A percentile compares a stretch with the other conserved stretches of the same genome.
Evolutionary conservation across 345 rosid species (phyloP).

Genomic region (Ailanthus altissimus): DNA sequence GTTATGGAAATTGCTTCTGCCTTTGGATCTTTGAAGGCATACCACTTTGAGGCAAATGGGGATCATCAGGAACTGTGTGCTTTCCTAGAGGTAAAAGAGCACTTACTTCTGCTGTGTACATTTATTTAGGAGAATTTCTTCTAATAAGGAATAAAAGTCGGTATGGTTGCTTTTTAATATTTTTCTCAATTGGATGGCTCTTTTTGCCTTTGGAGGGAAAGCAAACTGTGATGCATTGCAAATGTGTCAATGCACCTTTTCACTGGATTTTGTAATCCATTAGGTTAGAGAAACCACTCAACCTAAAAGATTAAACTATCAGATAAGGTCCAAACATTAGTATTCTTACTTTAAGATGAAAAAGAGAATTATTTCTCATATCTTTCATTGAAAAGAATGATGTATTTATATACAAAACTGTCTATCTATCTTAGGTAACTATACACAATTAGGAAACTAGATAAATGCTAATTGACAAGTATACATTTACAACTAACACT

Average conservation of each 20-base stretch:
- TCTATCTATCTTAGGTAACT: no score
- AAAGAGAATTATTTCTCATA: no score
- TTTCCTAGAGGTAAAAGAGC: conserved; percentile 75
- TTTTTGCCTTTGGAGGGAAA: background rate
- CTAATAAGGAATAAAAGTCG: background rate
- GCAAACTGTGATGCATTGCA: background rate
- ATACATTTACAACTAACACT: no score
- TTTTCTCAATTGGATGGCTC: background rate
- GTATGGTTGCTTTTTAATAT: background rate
- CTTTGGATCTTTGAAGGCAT: conserved; percentile 87
- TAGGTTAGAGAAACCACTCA: background rate
- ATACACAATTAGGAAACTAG: no score
- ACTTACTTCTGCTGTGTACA: conserved; percentile 16
- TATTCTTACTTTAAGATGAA: no score
- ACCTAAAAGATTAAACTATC: background rate
- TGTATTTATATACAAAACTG: no score
- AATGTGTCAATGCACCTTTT: background rate
- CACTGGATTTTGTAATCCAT: background rate
- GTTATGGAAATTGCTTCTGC: conserved; percentile 78
- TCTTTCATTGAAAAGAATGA: no score
- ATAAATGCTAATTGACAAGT: no score
- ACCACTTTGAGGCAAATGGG: conserved; percentile 49
- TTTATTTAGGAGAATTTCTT: conserved; percentile 10
- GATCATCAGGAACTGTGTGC: conserved; percentile 47
- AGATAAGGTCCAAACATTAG: no score